phyloP scores from a whole-genome alignment of 1,284 basidiomycete genomes.

The Schizophyllum commune region DNA sequence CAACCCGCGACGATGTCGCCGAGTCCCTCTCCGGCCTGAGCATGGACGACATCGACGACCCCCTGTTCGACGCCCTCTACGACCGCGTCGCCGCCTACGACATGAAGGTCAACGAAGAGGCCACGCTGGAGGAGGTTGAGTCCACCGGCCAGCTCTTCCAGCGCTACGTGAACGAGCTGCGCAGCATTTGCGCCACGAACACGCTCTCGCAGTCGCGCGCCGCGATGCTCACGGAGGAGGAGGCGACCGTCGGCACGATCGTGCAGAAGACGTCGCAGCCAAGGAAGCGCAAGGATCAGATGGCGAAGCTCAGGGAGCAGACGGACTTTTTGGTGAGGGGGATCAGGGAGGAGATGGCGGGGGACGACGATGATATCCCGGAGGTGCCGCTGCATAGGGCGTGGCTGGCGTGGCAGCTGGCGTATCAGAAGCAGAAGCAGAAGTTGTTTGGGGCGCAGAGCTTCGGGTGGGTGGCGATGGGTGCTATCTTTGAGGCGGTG shows the following conservation, averaged over 20 bases:
- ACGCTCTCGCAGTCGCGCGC: constrained; percentile 35
- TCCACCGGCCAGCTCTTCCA: constrained; percentile 29
- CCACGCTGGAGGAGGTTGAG: constrained; percentile 12
- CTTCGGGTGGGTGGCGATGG: constrained; percentile 54
- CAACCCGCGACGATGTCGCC: constrained; percentile 12
- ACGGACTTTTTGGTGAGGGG: constrained; percentile 42
- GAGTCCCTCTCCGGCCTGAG: constrained; percentile 7
- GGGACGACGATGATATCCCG: constrained; percentile 31
- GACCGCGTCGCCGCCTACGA: constrained; percentile 15
- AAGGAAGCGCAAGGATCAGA: constrained; percentile 42
- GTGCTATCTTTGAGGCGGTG: constrained; percentile 41
- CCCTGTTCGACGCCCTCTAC: constrained; percentile 19
- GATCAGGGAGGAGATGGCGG: constrained; percentile 38
- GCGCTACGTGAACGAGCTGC: constrained; percentile 39
- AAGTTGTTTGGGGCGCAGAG: constrained; percentile 49
- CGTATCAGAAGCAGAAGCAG: constrained; percentile 20
- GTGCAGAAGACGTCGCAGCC: constrained; percentile 50
- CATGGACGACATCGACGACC: constrained; percentile 11
- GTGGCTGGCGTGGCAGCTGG: constrained; percentile 47
- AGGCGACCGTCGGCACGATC: constrained; percentile 56
- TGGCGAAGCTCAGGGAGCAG: constrained; percentile 45
- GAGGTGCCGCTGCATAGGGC: constrained; percentile 34
- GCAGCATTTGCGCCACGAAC: constrained; percentile 38
- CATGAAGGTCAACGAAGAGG: constrained; percentile 19
- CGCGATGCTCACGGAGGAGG: constrained; percentile 48